A percentile compares a stretch with the other conserved stretches of the same genome.
phyloP scores from a whole-genome alignment of 2,329 filamentous ascomycete species.

The Atkinsonella texensis region DNA sequence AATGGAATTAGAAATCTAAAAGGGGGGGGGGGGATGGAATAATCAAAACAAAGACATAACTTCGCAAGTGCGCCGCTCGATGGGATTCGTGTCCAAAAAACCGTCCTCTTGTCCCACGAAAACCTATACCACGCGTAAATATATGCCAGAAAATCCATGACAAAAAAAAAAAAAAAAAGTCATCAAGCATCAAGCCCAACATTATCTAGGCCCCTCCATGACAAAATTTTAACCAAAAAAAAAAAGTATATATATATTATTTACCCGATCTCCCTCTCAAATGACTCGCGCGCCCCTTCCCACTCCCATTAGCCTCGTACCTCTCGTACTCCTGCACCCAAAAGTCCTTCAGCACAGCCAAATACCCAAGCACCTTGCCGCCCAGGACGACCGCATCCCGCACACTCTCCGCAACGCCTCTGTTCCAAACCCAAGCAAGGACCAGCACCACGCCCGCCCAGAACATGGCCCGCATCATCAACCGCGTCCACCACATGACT shows the following conservation, averaged over 20 bases:
- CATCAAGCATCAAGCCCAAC: too few relatives aligned
- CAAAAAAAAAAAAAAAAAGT: too few relatives aligned
- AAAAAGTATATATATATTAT: neutral
- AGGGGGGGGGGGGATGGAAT: too few relatives aligned
- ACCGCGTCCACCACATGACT: conserved; percentile 64
- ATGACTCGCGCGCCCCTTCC: neutral
- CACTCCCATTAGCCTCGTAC: conserved; percentile 8
- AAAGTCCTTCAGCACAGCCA: conserved; percentile 36
- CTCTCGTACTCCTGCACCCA: conserved; percentile 46
- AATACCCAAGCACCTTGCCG: conserved; percentile 32
- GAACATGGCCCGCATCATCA: conserved; percentile 50
- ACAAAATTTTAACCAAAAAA: conserved; percentile 10
- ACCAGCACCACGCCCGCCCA: conserved; percentile 48
- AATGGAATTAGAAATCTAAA: too few relatives aligned
- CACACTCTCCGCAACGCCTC: conserved; percentile 53
- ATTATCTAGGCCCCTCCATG: too few relatives aligned
- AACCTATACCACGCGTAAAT: too few relatives aligned
- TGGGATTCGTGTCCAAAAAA: too few relatives aligned
- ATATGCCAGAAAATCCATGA: too few relatives aligned
- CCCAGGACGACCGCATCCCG: conserved; percentile 40
- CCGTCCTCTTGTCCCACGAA: too few relatives aligned
- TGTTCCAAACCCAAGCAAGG: conserved; percentile 46
- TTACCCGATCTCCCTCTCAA: neutral
- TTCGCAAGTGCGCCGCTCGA: too few relatives aligned
- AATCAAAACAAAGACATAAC: too few relatives aligned